Base-by-base conservation (phyloP, 2,329 filamentous ascomycete species). In the Berkeleyomyces rouxiae region DNA sequence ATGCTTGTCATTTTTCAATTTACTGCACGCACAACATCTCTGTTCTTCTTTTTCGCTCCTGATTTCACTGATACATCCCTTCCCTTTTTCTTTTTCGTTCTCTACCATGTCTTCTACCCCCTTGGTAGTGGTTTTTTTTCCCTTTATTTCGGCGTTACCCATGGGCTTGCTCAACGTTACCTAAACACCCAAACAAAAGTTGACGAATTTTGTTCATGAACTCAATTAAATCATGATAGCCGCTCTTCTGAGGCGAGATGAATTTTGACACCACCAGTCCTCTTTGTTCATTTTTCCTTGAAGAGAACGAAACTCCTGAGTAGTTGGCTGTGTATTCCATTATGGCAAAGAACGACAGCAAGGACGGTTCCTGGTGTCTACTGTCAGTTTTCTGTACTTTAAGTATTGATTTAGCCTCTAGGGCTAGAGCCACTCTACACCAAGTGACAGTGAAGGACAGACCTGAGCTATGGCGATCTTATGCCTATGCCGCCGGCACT, bases 1-100 rank as follows among this genome's bases (percentile, higher is more conserved):
- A 46, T 47, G 37, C 55, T 40, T 43, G 53, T 62, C 16, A 13
- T 61, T 63, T 49, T 55, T 63, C 47, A 61, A 36, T 61, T 60
- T 63, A 42, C 23, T 39, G 57, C 42, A 11, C 44, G 49, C 36
- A 37, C 53, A 42, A 31, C 10, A 49, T 61, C 23, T 23, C 23
- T 23, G 9, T 62, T 58, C 40, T 46, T 42, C 39, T 62, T 58
- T 62, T 42, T 44, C 31, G 37, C 44, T 59, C 39, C 44, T 31
- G 11, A 23, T 40, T 46, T 36, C 46, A 33, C 37, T 43, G 16
- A 36, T 57, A 42, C 40, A 57, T 62, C 51, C 44, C 33, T 47
- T 46, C 23, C 36, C 42, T 37, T 53, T 58, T 62, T 44, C 36
- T 53, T 40, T 39, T 51, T 42, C 33, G 16, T 53, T 61, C 11